Evolutionary conservation across 305 asterid species (phyloP).

Genomic region (Solanum aculeatissimum): DNA sequence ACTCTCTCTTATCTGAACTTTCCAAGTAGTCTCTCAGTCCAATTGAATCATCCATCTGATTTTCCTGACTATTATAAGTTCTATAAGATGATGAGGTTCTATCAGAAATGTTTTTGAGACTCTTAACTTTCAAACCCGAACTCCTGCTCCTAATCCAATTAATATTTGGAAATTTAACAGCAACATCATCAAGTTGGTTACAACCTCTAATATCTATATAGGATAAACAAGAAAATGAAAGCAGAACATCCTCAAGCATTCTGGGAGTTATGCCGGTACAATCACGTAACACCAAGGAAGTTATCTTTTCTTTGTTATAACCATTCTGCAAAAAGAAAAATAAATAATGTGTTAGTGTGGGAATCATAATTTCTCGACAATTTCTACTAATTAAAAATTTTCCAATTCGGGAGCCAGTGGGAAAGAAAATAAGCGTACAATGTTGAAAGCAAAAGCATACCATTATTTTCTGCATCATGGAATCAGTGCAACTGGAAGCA

Average conservation of each 20-base stretch:
- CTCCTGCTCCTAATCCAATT: conserved; percentile 61
- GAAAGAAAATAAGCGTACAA: background rate
- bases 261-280: conserved; percentile 64
- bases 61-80: conserved; percentile 9
- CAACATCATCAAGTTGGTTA: conserved; percentile 77
- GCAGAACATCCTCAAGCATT: conserved; percentile 75
- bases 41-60: conserved; percentile 70
- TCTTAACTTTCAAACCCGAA: conserved; percentile 37
- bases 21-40: conserved; percentile 93
- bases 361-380: background rate
- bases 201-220: conserved; percentile 89
- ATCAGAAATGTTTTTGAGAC: conserved; percentile 49
- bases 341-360: background rate
- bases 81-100: conserved; percentile 31
- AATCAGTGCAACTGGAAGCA: conserved; percentile 60
- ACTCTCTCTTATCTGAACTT: conserved; percentile 87
- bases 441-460: conserved; percentile 26
- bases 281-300: conserved; percentile 67
- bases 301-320: conserved; percentile 63
- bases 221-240: conserved; percentile 47
- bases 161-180: conserved; percentile 63
- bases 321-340: conserved; percentile 50
- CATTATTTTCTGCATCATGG: conserved; percentile 54
- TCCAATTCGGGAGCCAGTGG: background rate
- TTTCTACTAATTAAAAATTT: background rate